Evolutionary conservation across 2,329 filamentous ascomycete species (phyloP).

Genomic region (Fusarium udum): DNA sequence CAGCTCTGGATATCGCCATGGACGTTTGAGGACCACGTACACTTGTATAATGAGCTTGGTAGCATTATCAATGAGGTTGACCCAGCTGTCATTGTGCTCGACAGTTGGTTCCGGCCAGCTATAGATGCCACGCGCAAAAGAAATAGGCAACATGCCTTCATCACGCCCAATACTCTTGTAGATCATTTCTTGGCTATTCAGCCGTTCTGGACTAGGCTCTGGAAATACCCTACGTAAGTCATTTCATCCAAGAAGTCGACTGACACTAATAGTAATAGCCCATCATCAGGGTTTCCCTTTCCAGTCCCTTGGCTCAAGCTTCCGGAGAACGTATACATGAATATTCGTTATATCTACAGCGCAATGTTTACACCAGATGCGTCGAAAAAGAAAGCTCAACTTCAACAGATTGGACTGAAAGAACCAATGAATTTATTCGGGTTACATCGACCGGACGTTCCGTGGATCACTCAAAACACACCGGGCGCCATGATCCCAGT

Average conservation of each 20-base stretch:
- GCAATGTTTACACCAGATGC: slow-evolving; percentile 42
- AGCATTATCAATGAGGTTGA: background rate
- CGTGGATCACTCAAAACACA: slow-evolving; percentile 43
- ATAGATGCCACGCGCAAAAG: background rate
- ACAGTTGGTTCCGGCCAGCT: slow-evolving; percentile 5
- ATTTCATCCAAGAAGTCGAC: accelerated
- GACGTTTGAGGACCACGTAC: slow-evolving; percentile 5
- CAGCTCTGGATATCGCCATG: slow-evolving; percentile 15
- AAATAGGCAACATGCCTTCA: slow-evolving; percentile 7
- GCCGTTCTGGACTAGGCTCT: slow-evolving; percentile 26
- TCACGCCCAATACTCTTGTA: background rate
- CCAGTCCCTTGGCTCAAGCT: slow-evolving; percentile 54
- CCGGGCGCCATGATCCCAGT: slow-evolving; percentile 30
- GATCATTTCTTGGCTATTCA: slow-evolving; percentile 31
- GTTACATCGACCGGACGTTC: slow-evolving; percentile 43
- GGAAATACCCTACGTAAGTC: slow-evolving; percentile 38
- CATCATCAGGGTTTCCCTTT: slow-evolving; percentile 54
- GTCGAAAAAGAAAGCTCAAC: slow-evolving; percentile 32
- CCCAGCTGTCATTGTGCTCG: background rate
- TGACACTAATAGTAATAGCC: slow-evolving; percentile 39
- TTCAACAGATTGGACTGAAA: slow-evolving; percentile 30
- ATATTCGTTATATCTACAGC: slow-evolving; percentile 45
- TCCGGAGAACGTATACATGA: slow-evolving; percentile 47
- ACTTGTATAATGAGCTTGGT: background rate
- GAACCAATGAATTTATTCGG: slow-evolving; percentile 37